Evolutionary conservation across 2,329 filamentous ascomycete species (phyloP).

Genomic region (Thelonectria rubi): DNA sequence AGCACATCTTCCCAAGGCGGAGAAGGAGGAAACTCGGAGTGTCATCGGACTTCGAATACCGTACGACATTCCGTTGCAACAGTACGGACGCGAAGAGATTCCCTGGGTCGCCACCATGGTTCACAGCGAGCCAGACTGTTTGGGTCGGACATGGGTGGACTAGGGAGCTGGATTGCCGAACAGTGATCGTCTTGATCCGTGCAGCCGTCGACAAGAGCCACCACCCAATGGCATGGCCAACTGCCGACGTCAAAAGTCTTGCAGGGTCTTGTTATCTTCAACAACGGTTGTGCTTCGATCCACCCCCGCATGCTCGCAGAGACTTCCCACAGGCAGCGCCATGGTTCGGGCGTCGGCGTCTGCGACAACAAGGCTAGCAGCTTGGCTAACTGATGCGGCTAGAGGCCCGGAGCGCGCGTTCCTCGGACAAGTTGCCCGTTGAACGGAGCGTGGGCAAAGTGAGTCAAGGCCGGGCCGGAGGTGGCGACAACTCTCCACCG

Average conservation of each 20-base stretch:
- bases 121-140: conserved; percentile 71
- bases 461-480: conserved; percentile 27
- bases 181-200: conserved; percentile 14
- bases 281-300: conserved; percentile 24
- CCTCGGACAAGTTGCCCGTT: background rate
- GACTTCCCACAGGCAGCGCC: background rate
- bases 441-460: conserved; percentile 21
- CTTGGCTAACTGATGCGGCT: conserved; percentile 25
- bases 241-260: conserved; percentile 7
- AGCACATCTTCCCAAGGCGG: conserved; percentile 48
- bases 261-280: background rate
- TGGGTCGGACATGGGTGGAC: conserved; percentile 52
- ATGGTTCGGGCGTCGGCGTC: conserved; percentile 15
- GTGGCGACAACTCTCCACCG: conserved; percentile 34
- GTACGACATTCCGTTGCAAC: conserved; percentile 79
- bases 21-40: conserved; percentile 38
- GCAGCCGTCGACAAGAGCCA: background rate
- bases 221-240: conserved; percentile 4
- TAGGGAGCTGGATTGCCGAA: conserved; percentile 15
- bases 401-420: conserved; percentile 2
- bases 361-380: conserved; percentile 16
- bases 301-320: conserved; percentile 33
- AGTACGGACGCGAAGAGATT: conserved; percentile 69
- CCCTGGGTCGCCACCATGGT: conserved; percentile 79
- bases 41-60: conserved; percentile 79